phyloP scores from a whole-genome alignment of 257 asterid species.

The Paraleonurus japonicus region DNA sequence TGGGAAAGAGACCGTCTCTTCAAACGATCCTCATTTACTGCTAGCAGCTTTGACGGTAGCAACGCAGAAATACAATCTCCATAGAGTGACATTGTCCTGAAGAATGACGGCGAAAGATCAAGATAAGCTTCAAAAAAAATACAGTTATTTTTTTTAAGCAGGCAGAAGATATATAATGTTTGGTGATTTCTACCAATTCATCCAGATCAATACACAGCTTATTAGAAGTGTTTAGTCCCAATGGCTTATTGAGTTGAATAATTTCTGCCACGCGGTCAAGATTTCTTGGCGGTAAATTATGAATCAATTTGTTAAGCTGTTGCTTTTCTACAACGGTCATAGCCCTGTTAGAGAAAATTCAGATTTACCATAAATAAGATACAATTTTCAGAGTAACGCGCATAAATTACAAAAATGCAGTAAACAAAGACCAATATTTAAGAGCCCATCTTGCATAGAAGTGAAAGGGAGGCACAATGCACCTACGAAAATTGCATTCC shows the following conservation, averaged over 20 bases:
- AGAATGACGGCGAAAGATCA: slow-evolving; percentile 7
- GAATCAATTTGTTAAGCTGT: slow-evolving; percentile 48
- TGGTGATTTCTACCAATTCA: slow-evolving; percentile 46
- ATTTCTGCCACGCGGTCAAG: slow-evolving; percentile 64
- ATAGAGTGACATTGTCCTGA: slow-evolving; percentile 59
- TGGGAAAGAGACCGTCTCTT: not conserved
- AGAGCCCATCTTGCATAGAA: not conserved
- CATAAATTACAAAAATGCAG: not conserved
- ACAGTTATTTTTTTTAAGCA: not conserved
- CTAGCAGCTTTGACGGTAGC: slow-evolving; percentile 37
- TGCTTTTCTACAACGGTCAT: slow-evolving; percentile 64
- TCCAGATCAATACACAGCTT: slow-evolving; percentile 55
- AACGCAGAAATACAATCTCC: slow-evolving; percentile 69
- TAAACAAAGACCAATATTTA: no score
- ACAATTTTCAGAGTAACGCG: not conserved
- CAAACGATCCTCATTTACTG: slow-evolving; percentile 9
- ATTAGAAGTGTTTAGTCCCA: slow-evolving; percentile 18
- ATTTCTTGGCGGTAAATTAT: slow-evolving; percentile 51
- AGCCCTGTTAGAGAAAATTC: slow-evolving; percentile 42
- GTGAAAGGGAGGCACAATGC: not conserved
- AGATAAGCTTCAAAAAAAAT: not conserved
- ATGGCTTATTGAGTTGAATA: slow-evolving; percentile 31
- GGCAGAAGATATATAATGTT: not conserved
- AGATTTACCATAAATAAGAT: not conserved
- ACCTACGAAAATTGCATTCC: not conserved